A percentile compares a stretch with the other conserved stretches of the same genome.
These are phyloP conservation scores for Graphiopsis chlorocephala DNA, from an alignment of 2,329 filamentous ascomycete genomes.

Conservation along the genomic window DNA sequence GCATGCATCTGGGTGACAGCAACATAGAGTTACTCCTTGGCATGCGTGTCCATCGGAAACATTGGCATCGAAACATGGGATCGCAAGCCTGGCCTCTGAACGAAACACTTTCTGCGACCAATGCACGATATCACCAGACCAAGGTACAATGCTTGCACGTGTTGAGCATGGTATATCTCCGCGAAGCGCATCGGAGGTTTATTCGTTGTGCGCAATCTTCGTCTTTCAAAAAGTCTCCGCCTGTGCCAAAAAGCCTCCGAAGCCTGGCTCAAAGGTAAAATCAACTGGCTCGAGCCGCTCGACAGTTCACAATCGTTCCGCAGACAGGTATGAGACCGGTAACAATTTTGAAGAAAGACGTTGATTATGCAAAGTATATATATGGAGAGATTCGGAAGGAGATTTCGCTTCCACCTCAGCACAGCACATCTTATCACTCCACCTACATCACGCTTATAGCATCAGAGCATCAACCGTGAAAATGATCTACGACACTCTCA, in stretches of 20 bases:
- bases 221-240: not conserved
- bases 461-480: not conserved
- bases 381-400: not conserved
- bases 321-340: not conserved
- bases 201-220: not conserved
- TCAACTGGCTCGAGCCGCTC: no score
- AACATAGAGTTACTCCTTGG: not conserved
- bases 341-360: not conserved
- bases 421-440: not conserved
- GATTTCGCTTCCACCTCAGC: not conserved
- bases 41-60: not conserved
- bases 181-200: not conserved
- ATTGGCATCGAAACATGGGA: not conserved
- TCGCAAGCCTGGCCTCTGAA: not conserved
- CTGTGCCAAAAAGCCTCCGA: not conserved
- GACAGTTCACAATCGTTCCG: not conserved
- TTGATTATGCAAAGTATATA: not conserved
- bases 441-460: not conserved
- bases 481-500: constrained; percentile 1
- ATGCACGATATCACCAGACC: not conserved
- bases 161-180: not conserved
- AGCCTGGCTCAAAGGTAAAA: not conserved
- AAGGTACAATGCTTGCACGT: not conserved
- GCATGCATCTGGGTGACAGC: not conserved
- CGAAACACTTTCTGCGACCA: not conserved